A percentile compares a stretch with the other conserved stretches of the same genome.
Evolutionary conservation across 768 basidiomycete species (phyloP).

Genomic region (Cubamyces lactineus): DNA sequence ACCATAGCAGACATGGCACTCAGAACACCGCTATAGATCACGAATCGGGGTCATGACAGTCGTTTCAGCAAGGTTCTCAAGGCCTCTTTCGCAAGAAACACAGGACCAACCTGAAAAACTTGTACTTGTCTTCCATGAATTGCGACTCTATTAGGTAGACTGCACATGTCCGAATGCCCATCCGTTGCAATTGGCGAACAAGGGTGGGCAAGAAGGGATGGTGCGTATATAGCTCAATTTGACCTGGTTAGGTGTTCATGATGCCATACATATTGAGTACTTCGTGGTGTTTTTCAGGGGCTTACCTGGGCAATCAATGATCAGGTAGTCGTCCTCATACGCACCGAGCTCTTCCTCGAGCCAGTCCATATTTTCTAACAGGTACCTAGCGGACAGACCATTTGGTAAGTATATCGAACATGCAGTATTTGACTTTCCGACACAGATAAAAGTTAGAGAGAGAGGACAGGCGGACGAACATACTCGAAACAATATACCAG

Average conservation of each 20-base stretch:
- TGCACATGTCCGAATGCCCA: slow-evolving; percentile 86
- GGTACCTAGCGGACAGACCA: slow-evolving; percentile 61
- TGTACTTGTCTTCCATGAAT: slow-evolving; percentile 99
- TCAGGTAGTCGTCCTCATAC: slow-evolving; percentile 94
- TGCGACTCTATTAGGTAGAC: slow-evolving; percentile 96
- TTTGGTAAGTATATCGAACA: background rate
- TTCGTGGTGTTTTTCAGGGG: background rate
- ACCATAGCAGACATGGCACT: slow-evolving; percentile 99
- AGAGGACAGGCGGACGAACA: slow-evolving; percentile 43
- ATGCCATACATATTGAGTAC: background rate
- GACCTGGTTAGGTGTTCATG: slow-evolving; percentile 47
- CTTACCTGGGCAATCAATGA: slow-evolving; percentile 89
- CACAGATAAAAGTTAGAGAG: background rate
- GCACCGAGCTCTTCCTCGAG: slow-evolving; percentile 93
- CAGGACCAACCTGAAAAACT: slow-evolving; percentile 84
- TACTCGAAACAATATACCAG: slow-evolving; percentile 99
- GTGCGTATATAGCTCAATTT: slow-evolving; percentile 98
- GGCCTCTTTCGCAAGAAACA: no score
- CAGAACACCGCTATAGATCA: slow-evolving; percentile 73
- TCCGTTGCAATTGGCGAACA: slow-evolving; percentile 69
- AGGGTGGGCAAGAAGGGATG: slow-evolving; percentile 95
- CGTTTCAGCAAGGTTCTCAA: no score
- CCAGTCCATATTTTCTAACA: slow-evolving; percentile 98
- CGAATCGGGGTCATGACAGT: no score
- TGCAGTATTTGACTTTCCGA: no score